A percentile compares a stretch with the other conserved stretches of the same genome.
Evolutionary conservation across 352 stramenopile genomes (phyloP).

Genomic region (Phytophthora rubi): DNA sequence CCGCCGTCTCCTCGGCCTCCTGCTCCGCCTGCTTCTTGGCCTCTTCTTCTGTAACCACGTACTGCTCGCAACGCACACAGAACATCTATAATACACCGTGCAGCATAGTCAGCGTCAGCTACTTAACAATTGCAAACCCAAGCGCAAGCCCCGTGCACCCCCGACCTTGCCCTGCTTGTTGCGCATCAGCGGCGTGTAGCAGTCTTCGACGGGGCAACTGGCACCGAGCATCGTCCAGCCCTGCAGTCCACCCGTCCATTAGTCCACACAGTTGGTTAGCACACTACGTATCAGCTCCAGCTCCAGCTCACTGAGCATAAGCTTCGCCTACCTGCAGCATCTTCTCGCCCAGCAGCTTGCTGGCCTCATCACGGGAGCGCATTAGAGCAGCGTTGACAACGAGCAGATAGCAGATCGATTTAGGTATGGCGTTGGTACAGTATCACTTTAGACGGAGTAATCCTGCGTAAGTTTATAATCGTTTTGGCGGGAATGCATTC

Average conservation of each 20-base stretch:
- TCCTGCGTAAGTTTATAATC: slow-evolving; percentile 6
- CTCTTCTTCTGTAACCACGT: slow-evolving; percentile 78
- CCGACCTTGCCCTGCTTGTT: slow-evolving; percentile 71
- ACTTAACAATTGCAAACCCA: too few relatives aligned
- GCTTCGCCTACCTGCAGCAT: slow-evolving; percentile 65
- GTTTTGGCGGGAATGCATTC: slow-evolving; percentile 38
- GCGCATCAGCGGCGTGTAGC: slow-evolving; percentile 82
- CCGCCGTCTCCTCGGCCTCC: slow-evolving; percentile 34
- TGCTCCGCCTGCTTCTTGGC: slow-evolving; percentile 54
- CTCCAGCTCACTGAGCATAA: neutral
- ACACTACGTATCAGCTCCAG: too few relatives aligned
- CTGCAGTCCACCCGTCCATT: slow-evolving; percentile 31
- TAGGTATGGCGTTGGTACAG: too few relatives aligned
- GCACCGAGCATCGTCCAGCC: slow-evolving; percentile 80
- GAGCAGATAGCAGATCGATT: neutral
- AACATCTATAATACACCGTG: slow-evolving; percentile 51
- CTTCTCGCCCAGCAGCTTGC: slow-evolving; percentile 77
- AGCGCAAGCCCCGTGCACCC: neutral
- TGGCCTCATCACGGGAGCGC: slow-evolving; percentile 75
- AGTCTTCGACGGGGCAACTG: slow-evolving; percentile 72
- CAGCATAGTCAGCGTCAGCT: too few relatives aligned
- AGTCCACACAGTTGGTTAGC: slow-evolving; percentile 3
- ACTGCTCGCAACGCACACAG: slow-evolving; percentile 80
- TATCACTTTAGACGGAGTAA: too few relatives aligned
- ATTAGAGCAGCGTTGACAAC: slow-evolving; percentile 1